A percentile compares a stretch with the other conserved stretches of the same genome.
These are phyloP conservation scores for Aspergillus flavus DNA, from an alignment of 2,329 filamentous ascomycete genomes.

Conservation along the genomic window DNA sequence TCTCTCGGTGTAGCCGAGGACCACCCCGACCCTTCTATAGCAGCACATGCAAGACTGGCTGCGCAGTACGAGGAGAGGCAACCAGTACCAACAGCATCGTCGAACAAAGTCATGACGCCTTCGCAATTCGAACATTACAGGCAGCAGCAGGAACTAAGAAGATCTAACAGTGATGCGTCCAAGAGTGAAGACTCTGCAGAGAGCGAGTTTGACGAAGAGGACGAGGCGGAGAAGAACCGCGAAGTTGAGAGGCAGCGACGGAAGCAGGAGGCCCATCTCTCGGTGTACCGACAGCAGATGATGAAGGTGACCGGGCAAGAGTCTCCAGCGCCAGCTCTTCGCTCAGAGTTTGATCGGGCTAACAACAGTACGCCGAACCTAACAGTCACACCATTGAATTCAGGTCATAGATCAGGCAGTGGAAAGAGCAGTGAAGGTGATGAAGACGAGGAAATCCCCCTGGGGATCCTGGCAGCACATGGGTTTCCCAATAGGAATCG, in stretches of 20 bases:
- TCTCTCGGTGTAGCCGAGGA: constrained; percentile 18
- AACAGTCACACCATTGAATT: constrained; percentile 40
- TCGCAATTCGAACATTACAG: constrained; percentile 83
- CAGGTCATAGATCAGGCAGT: constrained; percentile 40
- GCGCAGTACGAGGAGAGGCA: constrained; percentile 46
- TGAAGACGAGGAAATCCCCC: constrained; percentile 83
- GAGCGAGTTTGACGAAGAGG: constrained; percentile 73
- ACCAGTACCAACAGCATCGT: constrained; percentile 38
- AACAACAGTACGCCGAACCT: constrained; percentile 66
- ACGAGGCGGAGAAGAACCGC: constrained; percentile 75
- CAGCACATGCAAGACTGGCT: constrained; percentile 49
- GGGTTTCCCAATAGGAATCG: constrained; percentile 81
- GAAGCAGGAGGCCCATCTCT: constrained; percentile 88
- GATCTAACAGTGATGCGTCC: constrained; percentile 53
- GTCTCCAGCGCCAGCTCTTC: constrained; percentile 51
- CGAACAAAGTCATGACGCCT: constrained; percentile 84
- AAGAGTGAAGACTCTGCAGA: constrained; percentile 58
- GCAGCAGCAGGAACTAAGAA: constrained; percentile 68
- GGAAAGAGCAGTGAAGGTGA: constrained; percentile 57
- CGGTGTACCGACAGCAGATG: constrained; percentile 91
- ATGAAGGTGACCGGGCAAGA: constrained; percentile 89
- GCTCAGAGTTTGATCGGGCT: constrained; percentile 60
- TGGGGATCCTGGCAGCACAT: constrained; percentile 84
- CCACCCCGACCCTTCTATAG: constrained; percentile 37
- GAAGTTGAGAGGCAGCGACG: constrained; percentile 74